Evolutionary conservation across 768 basidiomycete species (phyloP).

Genomic region (Boletus sp.): DNA sequence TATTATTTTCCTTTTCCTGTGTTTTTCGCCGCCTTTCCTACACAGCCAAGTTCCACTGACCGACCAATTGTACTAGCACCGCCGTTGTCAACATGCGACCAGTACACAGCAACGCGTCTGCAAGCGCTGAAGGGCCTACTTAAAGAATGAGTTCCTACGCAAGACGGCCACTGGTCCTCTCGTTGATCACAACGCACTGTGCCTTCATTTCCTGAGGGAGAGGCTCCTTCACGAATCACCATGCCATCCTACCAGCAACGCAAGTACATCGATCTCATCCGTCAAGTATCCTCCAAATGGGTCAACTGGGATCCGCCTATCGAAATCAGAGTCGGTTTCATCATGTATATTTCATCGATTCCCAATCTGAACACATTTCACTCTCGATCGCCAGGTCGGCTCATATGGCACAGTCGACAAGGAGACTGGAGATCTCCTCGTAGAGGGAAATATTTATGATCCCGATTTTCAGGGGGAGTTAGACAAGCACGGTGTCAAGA

Average conservation of each 20-base stretch:
- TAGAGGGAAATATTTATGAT: conserved; percentile 38
- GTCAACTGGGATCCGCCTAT: conserved; percentile 38
- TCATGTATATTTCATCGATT: background rate
- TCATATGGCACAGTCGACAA: conserved; percentile 34
- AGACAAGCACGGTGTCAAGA: conserved; percentile 3
- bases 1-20: no score
- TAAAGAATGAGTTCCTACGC: background rate
- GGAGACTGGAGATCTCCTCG: conserved; percentile 31
- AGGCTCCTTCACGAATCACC: background rate
- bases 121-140: background rate
- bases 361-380: background rate
- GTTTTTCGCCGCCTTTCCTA: no score
- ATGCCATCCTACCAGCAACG: conserved; percentile 20
- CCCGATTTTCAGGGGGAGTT: conserved; percentile 17
- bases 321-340: conserved; percentile 24
- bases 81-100: background rate
- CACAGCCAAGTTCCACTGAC: no score
- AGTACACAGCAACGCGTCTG: background rate
- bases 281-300: conserved; percentile 32
- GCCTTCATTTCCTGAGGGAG: background rate
- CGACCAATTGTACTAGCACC: background rate
- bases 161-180: background rate
- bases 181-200: background rate
- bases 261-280: conserved; percentile 38
- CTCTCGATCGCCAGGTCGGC: conserved; percentile 30